Evolutionary conservation across 148 eudicot genomes (phyloP), one percentile per base, ranked within the genome.

Genomic region (Euryodendron excelsum): DNA sequence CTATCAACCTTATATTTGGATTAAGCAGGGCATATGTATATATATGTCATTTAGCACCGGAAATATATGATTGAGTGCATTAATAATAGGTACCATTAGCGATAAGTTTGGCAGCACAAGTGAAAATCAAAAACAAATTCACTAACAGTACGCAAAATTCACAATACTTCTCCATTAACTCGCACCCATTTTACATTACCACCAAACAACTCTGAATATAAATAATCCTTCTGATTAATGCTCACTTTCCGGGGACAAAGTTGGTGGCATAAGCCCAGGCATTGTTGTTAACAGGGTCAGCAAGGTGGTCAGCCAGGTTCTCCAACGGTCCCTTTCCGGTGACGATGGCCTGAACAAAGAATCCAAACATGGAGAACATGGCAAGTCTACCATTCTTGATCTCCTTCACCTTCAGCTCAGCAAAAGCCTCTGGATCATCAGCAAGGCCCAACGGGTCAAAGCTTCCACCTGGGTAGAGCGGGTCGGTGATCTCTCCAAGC

Each of bases 321-420:
- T 84, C 87, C 69, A 81, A 72, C 4, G 84, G 87, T 5, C 84
- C 87, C 56, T 84, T 84, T 84, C 87, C 84, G 4, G 84, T 84
- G 5, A 84, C 87, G 63, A 81, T 84, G 36, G 87, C 82, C 50
- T 84, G 87, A 69, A 81, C 80, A 64, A 84, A 78, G 82, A 81
- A 81, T 6, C 87, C 84, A 23, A 84, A 84, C 82, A 84, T 84
- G 2, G 87, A 84, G 71, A 84, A 84, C 87, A 84, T 84, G 61
- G 84, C 87, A 30, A 84, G 75, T 65, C 87, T 81, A 12, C 84
- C 87, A 65, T 84, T 84, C 80, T 81, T 84, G 63, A 84, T 23
- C 76, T 81, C 84, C 77, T 84, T 84, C 28, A 81, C 84, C 84
- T 81, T 81, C 15, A 81, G 81, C 70, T 84, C 86, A 64, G 86